A percentile compares a stretch with the other conserved stretches of the same genome.
Evolutionary conservation across 257 asterid species (phyloP).

Genomic region (Paraleonurus japonicus): DNA sequence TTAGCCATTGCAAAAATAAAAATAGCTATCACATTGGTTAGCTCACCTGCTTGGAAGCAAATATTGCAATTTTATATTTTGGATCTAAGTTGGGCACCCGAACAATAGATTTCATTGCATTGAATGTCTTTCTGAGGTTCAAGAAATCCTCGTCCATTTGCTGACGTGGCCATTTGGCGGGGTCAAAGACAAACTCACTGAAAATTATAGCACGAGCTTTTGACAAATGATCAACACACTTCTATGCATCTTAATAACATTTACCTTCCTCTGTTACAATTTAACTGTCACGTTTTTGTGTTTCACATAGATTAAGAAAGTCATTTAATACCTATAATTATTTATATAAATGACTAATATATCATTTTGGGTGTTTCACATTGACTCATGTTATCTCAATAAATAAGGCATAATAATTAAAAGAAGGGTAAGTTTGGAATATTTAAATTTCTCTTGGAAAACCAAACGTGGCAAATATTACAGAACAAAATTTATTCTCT

Average conservation of each 20-base stretch:
- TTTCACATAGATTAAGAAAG: too few species aligned
- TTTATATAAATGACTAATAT: too few species aligned
- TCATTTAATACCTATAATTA: too few species aligned
- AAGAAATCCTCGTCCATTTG: constrained; percentile 81
- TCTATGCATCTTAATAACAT: constrained; percentile 25
- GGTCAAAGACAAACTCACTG: constrained; percentile 89
- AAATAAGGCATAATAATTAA: too few species aligned
- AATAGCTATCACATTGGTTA: not conserved
- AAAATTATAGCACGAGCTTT: constrained; percentile 31
- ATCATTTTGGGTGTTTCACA: too few species aligned
- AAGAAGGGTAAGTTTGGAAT: too few species aligned
- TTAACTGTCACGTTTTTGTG: too few species aligned
- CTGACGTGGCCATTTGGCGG: constrained; percentile 73
- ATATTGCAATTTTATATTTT: constrained; percentile 68
- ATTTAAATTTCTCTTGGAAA: too few species aligned
- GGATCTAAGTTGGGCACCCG: constrained; percentile 81
- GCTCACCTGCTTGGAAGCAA: constrained; percentile 88
- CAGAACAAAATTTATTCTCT: too few species aligned
- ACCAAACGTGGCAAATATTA: too few species aligned
- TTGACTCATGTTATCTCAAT: too few species aligned
- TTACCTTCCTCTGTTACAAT: not conserved
- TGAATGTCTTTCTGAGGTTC: constrained; percentile 62
- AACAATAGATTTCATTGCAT: constrained; percentile 73
- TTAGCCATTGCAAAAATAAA: not conserved
- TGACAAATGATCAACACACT: constrained; percentile 19